These are phyloP conservation scores for Aspergillus egyptiacus DNA, from an alignment of 495 filamentous ascomycete genomes.

Conservation along the genomic window DNA sequence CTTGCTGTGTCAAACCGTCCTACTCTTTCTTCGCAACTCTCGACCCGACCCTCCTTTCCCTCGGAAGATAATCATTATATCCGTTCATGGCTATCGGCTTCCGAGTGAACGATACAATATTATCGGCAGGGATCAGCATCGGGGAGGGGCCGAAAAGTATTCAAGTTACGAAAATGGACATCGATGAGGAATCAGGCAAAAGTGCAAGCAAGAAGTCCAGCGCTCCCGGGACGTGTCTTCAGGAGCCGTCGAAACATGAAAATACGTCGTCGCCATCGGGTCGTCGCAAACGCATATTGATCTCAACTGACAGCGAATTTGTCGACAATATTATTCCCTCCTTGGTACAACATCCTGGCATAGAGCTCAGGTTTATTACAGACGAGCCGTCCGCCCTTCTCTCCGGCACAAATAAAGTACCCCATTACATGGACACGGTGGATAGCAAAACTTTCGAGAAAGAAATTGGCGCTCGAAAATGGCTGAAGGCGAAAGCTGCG, in stretches of 20 bases:
- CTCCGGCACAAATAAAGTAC: slow-evolving; percentile 39
- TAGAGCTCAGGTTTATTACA: slow-evolving; percentile 43
- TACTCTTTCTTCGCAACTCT: too few species aligned
- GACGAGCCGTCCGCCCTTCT: slow-evolving; percentile 43
- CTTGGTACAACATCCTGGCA: slow-evolving; percentile 34
- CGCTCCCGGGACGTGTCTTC: background rate
- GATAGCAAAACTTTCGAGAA: slow-evolving; percentile 44
- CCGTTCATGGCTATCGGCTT: slow-evolving; percentile 26
- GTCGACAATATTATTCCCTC: slow-evolving; percentile 37
- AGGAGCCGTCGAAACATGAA: slow-evolving; percentile 6
- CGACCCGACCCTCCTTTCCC: background rate
- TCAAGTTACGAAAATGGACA: slow-evolving; percentile 28
- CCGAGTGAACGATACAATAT: slow-evolving; percentile 11
- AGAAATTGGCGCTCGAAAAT: slow-evolving; percentile 40
- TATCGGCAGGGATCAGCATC: slow-evolving; percentile 2
- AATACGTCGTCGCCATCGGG: slow-evolving; percentile 4
- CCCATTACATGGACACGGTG: slow-evolving; percentile 45
- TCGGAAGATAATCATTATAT: background rate
- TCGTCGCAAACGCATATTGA: slow-evolving; percentile 37
- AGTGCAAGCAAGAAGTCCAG: background rate
- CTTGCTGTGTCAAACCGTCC: too few species aligned
- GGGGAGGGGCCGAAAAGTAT: slow-evolving; percentile 14
- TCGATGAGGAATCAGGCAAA: slow-evolving; percentile 24
- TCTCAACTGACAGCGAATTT: slow-evolving; percentile 43
- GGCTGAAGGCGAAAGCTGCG: slow-evolving; percentile 52